A percentile compares a stretch with the other conserved stretches of the same genome.
phyloP scores from a whole-genome alignment of 371 early-diverging fungal genomes.

The Sporodiniella umbellata region DNA sequence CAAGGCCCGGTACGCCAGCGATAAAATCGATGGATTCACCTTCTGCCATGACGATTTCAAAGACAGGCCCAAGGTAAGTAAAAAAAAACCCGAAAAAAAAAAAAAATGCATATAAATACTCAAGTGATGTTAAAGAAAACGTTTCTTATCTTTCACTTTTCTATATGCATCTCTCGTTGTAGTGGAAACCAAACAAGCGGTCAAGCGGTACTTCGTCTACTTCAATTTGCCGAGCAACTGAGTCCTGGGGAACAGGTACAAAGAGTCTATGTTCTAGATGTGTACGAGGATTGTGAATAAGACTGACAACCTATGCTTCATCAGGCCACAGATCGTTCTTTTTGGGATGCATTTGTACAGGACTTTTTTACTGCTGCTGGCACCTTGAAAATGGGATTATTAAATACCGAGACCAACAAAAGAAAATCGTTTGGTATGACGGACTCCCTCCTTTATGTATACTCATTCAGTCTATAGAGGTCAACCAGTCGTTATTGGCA shows the following conservation, averaged over 20 bases:
- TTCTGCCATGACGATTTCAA: conserved; percentile 9
- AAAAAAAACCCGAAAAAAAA: no score
- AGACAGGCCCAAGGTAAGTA: conserved; percentile 8
- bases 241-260: conserved; percentile 36
- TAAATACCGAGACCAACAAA: conserved; percentile 20
- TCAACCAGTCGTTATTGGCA: conserved; percentile 25
- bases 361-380: conserved; percentile 31
- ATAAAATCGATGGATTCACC: conserved; percentile 21
- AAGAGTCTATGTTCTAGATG: no score
- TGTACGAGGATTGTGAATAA: no score
- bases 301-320: no score
- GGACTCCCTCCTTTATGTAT: no score
- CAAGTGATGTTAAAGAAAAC: no score
- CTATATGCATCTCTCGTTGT: no score
- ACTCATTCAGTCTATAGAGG: conserved; percentile 13
- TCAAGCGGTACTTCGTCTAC: conserved; percentile 37
- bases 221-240: conserved; percentile 43
- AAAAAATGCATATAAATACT: no score
- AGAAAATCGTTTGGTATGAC: conserved; percentile 27
- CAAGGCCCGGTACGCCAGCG: no score
- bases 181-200: conserved; percentile 31
- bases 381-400: conserved; percentile 25
- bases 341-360: conserved; percentile 36
- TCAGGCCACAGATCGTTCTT: conserved; percentile 27
- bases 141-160: no score